These are phyloP conservation scores for Patellifolia procumbens DNA, from an alignment of 179 eudicot species.

Conservation along the genomic window DNA sequence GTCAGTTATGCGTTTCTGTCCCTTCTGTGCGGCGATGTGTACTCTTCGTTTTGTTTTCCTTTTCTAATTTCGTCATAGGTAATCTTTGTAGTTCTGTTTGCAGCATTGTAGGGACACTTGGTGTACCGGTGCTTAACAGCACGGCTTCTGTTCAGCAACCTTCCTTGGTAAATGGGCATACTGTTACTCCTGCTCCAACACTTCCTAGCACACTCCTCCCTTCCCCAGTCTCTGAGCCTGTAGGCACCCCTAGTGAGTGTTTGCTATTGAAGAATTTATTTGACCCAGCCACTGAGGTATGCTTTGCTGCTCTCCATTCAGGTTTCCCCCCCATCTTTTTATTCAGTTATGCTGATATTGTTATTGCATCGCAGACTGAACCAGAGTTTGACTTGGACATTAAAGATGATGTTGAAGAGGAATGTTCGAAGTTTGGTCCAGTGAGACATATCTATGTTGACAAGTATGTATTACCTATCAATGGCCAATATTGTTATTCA, in stretches of 20 bases:
- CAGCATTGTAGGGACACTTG: constrained; percentile 48
- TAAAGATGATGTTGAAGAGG: constrained; percentile 48
- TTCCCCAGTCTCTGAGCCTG: constrained; percentile 31
- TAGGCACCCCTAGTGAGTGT: constrained; percentile 52
- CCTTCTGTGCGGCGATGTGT: background rate
- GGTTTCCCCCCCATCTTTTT: background rate
- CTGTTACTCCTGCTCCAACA: constrained; percentile 49
- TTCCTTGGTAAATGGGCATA: constrained; percentile 54
- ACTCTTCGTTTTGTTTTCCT: background rate
- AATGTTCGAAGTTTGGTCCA: constrained; percentile 49
- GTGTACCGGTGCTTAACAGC: constrained; percentile 38
- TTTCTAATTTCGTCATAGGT: constrained; percentile 4
- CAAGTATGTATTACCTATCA: constrained; percentile 33
- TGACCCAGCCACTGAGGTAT: constrained; percentile 50
- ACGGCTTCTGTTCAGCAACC: constrained; percentile 43
- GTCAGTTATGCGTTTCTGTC: constrained; percentile 22
- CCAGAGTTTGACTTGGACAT: constrained; percentile 54
- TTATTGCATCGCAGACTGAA: constrained; percentile 37
- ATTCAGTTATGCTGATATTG: background rate
- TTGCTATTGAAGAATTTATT: constrained; percentile 48
- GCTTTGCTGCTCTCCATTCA: background rate
- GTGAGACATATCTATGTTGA: constrained; percentile 51
- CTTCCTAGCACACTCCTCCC: constrained; percentile 37
- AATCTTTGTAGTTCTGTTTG: constrained; percentile 16
- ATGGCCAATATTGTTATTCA: background rate